Conservation (phyloP, 2,329 filamentous ascomycete genomes). For the Cytospora schulzeri region DNA sequence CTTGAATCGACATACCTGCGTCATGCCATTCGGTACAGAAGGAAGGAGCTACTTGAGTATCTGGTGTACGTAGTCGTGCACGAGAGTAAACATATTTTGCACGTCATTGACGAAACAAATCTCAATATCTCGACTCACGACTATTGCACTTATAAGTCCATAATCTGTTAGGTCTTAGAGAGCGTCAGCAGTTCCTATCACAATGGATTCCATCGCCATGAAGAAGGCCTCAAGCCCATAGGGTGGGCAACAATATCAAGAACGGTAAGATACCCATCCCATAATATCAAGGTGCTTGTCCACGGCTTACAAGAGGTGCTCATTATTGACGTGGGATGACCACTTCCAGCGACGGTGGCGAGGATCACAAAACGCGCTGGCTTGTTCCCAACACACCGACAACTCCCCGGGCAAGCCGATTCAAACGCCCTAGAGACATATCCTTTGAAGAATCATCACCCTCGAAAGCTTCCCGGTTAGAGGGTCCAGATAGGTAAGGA, state of each 20-base stretch:
- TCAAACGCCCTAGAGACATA: conserved; percentile 8
- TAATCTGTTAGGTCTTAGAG: background rate
- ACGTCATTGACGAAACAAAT: background rate
- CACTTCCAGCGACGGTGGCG: background rate
- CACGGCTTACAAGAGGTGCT: background rate
- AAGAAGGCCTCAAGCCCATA: background rate
- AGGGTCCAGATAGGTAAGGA: background rate
- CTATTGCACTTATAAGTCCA: background rate
- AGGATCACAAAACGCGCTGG: background rate
- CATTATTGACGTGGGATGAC: background rate
- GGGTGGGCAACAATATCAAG: background rate
- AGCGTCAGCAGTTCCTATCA: background rate
- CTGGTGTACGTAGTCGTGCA: background rate
- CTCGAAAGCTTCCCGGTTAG: background rate
- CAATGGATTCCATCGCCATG: background rate
- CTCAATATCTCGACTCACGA: background rate
- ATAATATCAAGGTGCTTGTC: background rate
- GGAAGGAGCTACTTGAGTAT: background rate
- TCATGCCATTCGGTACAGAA: background rate
- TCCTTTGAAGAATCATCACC: background rate
- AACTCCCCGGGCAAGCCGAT: background rate
- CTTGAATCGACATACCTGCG: background rate
- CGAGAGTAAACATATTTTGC: background rate
- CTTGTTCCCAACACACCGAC: background rate
- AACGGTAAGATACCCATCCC: background rate